phyloP scores from a whole-genome alignment of 2,329 filamentous ascomycete species.

The Ceratocystis variospora region DNA sequence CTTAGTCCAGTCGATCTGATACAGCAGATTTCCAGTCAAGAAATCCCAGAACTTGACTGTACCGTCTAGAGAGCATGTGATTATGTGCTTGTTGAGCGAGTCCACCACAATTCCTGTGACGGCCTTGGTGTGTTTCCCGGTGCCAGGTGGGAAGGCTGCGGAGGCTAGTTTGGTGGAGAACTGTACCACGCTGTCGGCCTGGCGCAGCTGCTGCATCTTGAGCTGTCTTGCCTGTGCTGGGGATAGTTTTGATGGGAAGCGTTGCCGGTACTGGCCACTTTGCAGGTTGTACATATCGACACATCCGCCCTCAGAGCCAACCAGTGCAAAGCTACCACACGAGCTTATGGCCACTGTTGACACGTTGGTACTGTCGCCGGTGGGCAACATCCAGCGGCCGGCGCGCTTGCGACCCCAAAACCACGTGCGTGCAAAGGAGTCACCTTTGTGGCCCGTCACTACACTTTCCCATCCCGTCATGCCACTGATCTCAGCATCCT shows the following conservation, averaged over 20 bases:
- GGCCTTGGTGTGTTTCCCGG: slow-evolving; percentile 64
- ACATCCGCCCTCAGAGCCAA: slow-evolving; percentile 69
- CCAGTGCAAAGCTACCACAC: slow-evolving; percentile 83
- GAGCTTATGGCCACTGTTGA: slow-evolving; percentile 76
- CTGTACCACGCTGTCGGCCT: slow-evolving; percentile 44
- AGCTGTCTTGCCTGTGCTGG: slow-evolving; percentile 65
- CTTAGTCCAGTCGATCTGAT: slow-evolving; percentile 72
- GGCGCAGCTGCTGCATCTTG: slow-evolving; percentile 48
- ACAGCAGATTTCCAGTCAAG: slow-evolving; percentile 59
- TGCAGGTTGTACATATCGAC: slow-evolving; percentile 97
- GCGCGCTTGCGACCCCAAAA: slow-evolving; percentile 94
- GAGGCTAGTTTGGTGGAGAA: slow-evolving; percentile 33
- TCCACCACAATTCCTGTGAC: slow-evolving; percentile 83
- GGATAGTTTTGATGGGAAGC: slow-evolving; percentile 68
- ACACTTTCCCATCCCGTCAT: slow-evolving; percentile 95
- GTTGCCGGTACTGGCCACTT: slow-evolving; percentile 75
- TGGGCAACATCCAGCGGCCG: slow-evolving; percentile 84
- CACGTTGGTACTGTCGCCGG: slow-evolving; percentile 69
- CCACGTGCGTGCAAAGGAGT: slow-evolving; percentile 82
- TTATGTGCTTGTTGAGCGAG: slow-evolving; percentile 69
- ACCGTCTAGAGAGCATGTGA: slow-evolving; percentile 80
- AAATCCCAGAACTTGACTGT: slow-evolving; percentile 98
- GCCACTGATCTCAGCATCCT: slow-evolving; percentile 56
- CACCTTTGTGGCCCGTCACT: slow-evolving; percentile 78
- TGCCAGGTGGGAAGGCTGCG: slow-evolving; percentile 35